phyloP scores from a whole-genome alignment of 768 basidiomycete species.

The Lyophyllum shimeji region DNA sequence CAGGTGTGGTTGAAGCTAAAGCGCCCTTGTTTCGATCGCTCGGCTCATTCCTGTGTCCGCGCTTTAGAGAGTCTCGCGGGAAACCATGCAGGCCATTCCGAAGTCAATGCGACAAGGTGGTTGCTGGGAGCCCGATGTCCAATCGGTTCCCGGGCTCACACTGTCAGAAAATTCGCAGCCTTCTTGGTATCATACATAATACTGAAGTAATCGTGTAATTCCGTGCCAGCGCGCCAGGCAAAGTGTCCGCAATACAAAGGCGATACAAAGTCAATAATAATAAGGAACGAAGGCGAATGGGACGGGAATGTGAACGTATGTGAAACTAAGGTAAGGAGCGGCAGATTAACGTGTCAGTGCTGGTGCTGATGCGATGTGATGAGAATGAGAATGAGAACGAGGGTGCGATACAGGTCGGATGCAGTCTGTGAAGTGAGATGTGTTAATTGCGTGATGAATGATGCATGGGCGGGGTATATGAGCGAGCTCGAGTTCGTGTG shows the following conservation, averaged over 20 bases:
- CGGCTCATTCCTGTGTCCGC: too few relatives aligned
- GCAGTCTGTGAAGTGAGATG: too few relatives aligned
- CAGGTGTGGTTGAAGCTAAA: too few relatives aligned
- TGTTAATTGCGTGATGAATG: too few relatives aligned
- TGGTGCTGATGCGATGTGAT: neutral
- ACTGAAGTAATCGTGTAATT: neutral
- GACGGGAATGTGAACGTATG: neutral
- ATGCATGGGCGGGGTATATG: neutral
- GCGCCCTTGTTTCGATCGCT: too few relatives aligned
- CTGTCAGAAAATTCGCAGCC: too few relatives aligned
- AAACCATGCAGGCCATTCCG: too few relatives aligned
- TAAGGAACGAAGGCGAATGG: neutral
- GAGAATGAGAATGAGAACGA: too few relatives aligned
- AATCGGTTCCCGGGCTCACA: neutral
- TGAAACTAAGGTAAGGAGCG: neutral
- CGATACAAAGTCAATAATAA: neutral
- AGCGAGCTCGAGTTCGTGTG: neutral
- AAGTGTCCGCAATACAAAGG: neutral
- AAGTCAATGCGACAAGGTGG: too few relatives aligned
- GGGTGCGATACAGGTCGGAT: too few relatives aligned
- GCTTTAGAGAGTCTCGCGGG: too few relatives aligned
- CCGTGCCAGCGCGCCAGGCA: neutral
- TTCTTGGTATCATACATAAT: neutral
- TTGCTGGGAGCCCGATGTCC: too few relatives aligned
- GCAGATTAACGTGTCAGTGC: neutral